These are phyloP conservation scores for Phialemoniopsis sp. DNA, from an alignment of 2,329 filamentous ascomycete genomes.

Conservation along the genomic window DNA sequence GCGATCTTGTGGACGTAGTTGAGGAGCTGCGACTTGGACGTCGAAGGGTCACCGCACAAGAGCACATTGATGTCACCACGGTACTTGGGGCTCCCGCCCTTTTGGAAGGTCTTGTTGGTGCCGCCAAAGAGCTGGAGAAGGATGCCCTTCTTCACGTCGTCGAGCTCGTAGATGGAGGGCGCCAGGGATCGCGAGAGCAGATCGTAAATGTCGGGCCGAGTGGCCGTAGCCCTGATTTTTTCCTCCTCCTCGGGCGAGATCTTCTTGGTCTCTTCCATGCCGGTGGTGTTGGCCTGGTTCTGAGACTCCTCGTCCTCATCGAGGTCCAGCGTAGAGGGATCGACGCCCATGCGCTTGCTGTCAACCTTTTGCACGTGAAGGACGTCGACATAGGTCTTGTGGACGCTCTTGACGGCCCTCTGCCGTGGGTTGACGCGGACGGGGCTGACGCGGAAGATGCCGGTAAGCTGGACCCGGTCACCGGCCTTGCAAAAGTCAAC, in stretches of 20 bases:
- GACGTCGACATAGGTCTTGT: constrained; percentile 97
- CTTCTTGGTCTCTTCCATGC: constrained; percentile 78
- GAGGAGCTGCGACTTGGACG: constrained; percentile 90
- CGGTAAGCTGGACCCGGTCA: constrained; percentile 92
- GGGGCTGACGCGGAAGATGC: constrained; percentile 92
- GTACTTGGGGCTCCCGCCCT: constrained; percentile 92
- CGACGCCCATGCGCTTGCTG: constrained; percentile 88
- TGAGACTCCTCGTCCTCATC: constrained; percentile 58
- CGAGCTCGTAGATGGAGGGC: constrained; percentile 95
- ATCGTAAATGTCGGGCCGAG: constrained; percentile 85
- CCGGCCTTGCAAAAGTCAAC: constrained; percentile 98
- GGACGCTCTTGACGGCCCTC: constrained; percentile 87
- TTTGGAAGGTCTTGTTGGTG: constrained; percentile 96
- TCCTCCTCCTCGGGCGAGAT: constrained; percentile 83
- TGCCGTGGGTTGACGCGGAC: constrained; percentile 93
- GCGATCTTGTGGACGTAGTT: constrained; percentile 97
- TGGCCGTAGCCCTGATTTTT: constrained; percentile 78
- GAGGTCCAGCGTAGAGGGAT: constrained; percentile 81
- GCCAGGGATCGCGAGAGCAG: constrained; percentile 86
- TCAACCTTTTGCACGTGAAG: constrained; percentile 96
- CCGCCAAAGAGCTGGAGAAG: constrained; percentile 94
- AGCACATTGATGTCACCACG: constrained; percentile 96
- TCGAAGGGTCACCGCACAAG: constrained; percentile 95
- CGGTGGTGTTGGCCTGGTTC: constrained; percentile 62
- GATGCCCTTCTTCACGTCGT: constrained; percentile 98